Evolutionary conservation across 441 rosid species (phyloP).

Genomic region (Pelargonium cotyledonis): DNA sequence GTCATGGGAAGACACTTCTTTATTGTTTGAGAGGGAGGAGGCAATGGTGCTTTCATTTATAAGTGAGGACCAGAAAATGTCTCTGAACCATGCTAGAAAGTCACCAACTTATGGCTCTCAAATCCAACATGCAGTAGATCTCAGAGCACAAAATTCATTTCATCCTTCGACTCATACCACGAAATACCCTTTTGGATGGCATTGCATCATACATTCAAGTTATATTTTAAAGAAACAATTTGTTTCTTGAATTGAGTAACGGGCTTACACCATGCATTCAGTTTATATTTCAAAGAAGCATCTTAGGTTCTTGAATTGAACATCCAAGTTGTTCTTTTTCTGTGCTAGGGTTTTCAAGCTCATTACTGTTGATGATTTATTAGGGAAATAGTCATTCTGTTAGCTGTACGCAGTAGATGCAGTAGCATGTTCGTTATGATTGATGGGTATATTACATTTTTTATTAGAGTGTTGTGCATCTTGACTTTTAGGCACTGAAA

Average conservation of each 20-base stretch:
- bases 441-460: neutral
- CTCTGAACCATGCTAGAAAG: slow-evolving; percentile 2
- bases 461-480: slow-evolving; percentile 8
- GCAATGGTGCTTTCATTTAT: neutral
- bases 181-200: too few species aligned
- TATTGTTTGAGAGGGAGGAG: neutral
- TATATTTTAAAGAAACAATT: neutral
- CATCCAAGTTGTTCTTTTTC: neutral
- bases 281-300: neutral
- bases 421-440: too few species aligned
- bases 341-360: neutral
- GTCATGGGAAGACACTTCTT: too few species aligned
- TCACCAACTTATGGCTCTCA: neutral
- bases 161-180: too few species aligned
- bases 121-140: neutral
- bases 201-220: too few species aligned
- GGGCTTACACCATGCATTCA: too few species aligned
- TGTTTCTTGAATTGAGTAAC: neutral
- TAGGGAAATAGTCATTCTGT: neutral
- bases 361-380: neutral
- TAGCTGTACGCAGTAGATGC: neutral
- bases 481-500: slow-evolving; percentile 53
- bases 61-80: neutral
- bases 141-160: neutral
- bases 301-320: neutral